A percentile compares a stretch with the other conserved stretches of the same genome.
Conservation (phyloP, 495 filamentous ascomycete genomes). For the Neurospora sp. region DNA sequence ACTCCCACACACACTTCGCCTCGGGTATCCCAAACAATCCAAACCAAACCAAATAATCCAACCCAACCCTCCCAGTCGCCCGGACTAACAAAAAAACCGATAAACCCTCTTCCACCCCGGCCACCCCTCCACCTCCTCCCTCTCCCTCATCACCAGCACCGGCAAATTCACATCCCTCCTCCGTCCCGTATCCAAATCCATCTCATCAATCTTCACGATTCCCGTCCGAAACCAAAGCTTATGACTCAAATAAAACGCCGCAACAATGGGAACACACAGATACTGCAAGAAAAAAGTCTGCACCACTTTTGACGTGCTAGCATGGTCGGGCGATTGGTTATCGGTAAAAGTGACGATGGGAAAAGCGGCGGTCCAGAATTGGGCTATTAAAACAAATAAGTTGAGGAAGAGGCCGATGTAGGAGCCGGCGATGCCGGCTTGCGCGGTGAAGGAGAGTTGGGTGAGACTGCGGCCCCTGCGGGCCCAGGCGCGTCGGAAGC, state of each 20-base stretch:
- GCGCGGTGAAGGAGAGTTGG: conserved; percentile 72
- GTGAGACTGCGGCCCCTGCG: conserved; percentile 57
- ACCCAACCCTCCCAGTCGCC: too few species aligned
- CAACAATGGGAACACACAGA: conserved; percentile 73
- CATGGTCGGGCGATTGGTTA: neutral
- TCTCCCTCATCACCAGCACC: conserved; percentile 65
- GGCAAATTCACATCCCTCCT: conserved; percentile 63
- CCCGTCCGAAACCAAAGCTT: conserved; percentile 69
- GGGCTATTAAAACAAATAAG: conserved; percentile 69
- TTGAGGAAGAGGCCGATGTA: conserved; percentile 80
- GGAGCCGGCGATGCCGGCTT: conserved; percentile 71
- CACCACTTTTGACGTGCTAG: neutral
- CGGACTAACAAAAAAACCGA: conserved; percentile 42
- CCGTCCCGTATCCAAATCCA: conserved; percentile 84
- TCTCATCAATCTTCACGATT: conserved; percentile 53
- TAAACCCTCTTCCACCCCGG: conserved; percentile 79
- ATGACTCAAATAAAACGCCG: conserved; percentile 64
- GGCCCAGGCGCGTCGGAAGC: conserved; percentile 76
- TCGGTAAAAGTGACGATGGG: conserved; percentile 40
- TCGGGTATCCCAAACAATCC: too few species aligned
- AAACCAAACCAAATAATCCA: too few species aligned
- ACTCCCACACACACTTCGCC: too few species aligned
- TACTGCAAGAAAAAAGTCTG: conserved; percentile 70
- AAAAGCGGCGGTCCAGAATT: conserved; percentile 87
- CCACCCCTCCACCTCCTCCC: conserved; percentile 60